phyloP scores from a whole-genome alignment of 2,329 filamentous ascomycete genomes.

The Cercospora brassicicola region DNA sequence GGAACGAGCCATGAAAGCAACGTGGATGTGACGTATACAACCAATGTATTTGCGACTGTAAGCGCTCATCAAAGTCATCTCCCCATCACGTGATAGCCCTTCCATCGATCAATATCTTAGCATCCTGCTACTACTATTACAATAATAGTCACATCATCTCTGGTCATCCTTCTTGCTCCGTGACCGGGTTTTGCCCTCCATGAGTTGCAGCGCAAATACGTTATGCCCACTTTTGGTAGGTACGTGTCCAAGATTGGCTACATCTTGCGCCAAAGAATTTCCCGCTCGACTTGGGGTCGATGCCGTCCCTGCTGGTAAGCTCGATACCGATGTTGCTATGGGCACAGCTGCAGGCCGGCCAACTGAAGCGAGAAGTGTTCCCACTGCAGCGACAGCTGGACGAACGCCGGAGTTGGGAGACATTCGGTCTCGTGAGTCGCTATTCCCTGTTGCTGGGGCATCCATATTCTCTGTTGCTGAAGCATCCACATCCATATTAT shows the following conservation, averaged over 20 bases:
- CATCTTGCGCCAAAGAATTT: neutral
- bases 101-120: neutral
- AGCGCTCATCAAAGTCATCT: neutral
- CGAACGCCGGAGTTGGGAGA: neutral
- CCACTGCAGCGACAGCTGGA: neutral
- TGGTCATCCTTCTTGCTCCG: neutral
- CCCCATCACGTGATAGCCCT: neutral
- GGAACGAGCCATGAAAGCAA: neutral
- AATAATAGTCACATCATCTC: neutral
- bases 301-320: neutral
- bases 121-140: neutral
- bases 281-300: neutral
- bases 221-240: neutral
- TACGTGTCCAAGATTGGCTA: neutral
- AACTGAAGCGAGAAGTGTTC: neutral
- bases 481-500: neutral
- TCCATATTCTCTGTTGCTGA: neutral
- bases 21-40: neutral
- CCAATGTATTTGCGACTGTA: neutral
- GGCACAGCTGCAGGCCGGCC: neutral
- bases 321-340: neutral
- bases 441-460: neutral
- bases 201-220: neutral
- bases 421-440: neutral
- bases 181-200: neutral